Evolutionary conservation across 805 yeast genomes (phyloP), one percentile per base, ranked within the genome.

Genomic region (Candida tibetensis): DNA sequence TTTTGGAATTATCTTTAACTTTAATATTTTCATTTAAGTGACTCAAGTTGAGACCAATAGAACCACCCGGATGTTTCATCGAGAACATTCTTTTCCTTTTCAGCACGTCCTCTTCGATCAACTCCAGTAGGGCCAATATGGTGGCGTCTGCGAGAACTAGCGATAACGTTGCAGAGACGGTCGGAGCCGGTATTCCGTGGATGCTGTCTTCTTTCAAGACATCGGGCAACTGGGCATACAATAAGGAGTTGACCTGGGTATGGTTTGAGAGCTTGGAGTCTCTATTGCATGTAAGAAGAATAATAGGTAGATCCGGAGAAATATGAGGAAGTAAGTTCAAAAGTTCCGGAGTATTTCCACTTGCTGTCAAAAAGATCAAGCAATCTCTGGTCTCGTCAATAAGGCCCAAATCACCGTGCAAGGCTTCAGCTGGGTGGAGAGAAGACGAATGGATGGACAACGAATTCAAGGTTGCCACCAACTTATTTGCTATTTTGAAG

Each of bases 361-460:
- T 81, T 1, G 90, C 84, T 0, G 90, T 79, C 26, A 88, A 76
- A 51, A 86, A 64, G 2, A 89, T 58, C 36, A 88, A 44, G 22
- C 76, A 64, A 46, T 83, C 86, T 23, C 46, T 50, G 13, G 71
- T 72, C 17, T 73, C 76, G 35, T 76, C 61, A 6, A 89, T 62
- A 27, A 81, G 61, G 2, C 96, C 96, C 49, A 88, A 70, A 57
- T 88, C 96, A 4, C 96, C 96, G 57, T 88, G 96, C 14, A 89
- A 64, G 0, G 96, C 96, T 44, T 88, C 96, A 3, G 85, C 66
- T 0, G 96, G 95, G 54, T 88, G 96, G 37, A 88, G 62, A 1
- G 74, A 49, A 0, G 79, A 75, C 0, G 95, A 71, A 36, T 77
- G 80, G 36, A 88, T 72, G 21, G 89, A 81, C 41, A 89, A 67